Percentiles rank a stretch among this genome's conserved stretches.
Evolutionary conservation across 2,329 filamentous ascomycete genomes (phyloP).

Genomic region (Drechslera avenae): DNA sequence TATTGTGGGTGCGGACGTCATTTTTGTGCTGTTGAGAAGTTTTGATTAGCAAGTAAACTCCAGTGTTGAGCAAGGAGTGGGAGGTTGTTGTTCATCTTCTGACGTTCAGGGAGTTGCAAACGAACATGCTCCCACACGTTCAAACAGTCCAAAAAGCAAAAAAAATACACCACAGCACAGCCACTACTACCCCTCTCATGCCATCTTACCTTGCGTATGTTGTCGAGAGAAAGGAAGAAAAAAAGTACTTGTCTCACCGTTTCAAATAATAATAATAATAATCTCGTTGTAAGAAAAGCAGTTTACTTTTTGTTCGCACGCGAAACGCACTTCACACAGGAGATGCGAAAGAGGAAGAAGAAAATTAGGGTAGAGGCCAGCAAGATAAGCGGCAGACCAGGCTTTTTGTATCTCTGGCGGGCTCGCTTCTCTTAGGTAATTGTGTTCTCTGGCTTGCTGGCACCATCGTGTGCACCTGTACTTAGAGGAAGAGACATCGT

Average conservation of each 20-base stretch:
- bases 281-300: too few species aligned
- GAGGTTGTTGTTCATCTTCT: background rate
- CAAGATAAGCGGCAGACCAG: conserved; percentile 21
- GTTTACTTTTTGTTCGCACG: too few species aligned
- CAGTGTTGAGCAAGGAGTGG: background rate
- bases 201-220: too few species aligned
- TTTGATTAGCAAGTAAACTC: background rate
- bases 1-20: conserved; percentile 64
- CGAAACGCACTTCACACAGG: background rate
- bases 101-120: background rate
- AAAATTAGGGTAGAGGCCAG: conserved; percentile 1
- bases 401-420: conserved; percentile 37
- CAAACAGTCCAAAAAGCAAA: background rate
- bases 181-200: too few species aligned
- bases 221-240: too few species aligned
- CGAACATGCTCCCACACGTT: background rate
- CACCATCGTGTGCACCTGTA: conserved; percentile 38
- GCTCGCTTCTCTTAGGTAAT: conserved; percentile 47
- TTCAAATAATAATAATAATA: too few species aligned
- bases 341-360: background rate
- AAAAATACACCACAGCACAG: background rate
- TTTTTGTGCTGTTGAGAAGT: conserved; percentile 31
- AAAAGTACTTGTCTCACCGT: too few species aligned
- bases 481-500: conserved; percentile 39
- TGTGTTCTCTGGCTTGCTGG: conserved; percentile 28